Evolutionary conservation across 345 rosid genomes (phyloP).

Genomic region (Rubroshorea leprosula): DNA sequence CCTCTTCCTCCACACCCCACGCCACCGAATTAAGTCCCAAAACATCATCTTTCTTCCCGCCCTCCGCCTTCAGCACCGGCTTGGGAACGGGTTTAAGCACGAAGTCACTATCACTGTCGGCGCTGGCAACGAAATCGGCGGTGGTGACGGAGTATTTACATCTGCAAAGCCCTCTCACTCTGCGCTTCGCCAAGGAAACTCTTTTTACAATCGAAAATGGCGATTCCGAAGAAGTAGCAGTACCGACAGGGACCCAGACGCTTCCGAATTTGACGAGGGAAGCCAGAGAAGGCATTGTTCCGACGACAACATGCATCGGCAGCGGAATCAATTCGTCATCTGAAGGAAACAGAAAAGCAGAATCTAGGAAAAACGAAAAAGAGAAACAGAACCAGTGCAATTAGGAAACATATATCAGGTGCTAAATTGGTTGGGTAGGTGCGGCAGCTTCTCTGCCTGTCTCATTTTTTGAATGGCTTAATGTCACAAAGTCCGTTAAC

Average conservation of each 20-base stretch:
- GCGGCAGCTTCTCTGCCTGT: conserved; percentile 70
- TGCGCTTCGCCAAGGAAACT: conserved; percentile 49
- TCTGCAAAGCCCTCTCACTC: conserved; percentile 49
- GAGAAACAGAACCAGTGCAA: conserved; percentile 5
- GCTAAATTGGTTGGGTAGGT: conserved; percentile 28
- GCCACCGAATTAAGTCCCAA: conserved; percentile 30
- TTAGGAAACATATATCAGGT: not conserved
- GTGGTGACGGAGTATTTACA: conserved; percentile 81
- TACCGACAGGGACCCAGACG: conserved; percentile 19
- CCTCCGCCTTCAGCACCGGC: conserved; percentile 57
- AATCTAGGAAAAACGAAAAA: conserved; percentile 23
- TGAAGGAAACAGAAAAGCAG: not conserved
- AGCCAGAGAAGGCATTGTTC: conserved; percentile 76
- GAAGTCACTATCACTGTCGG: conserved; percentile 44
- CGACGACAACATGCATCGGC: conserved; percentile 62
- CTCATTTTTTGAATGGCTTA: too few species aligned
- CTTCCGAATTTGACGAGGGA: conserved; percentile 52
- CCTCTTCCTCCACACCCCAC: conserved; percentile 30
- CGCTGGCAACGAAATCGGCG: conserved; percentile 60
- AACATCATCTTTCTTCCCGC: too few species aligned
- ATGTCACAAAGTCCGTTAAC: too few species aligned
- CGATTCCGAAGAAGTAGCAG: conserved; percentile 35
- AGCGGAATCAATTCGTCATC: not conserved
- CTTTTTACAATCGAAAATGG: conserved; percentile 53
- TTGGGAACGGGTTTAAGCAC: conserved; percentile 77